A percentile compares a stretch with the other conserved stretches of the same genome.
Evolutionary conservation across 768 basidiomycete species (phyloP).

Genomic region (Tephrocybe sp.): DNA sequence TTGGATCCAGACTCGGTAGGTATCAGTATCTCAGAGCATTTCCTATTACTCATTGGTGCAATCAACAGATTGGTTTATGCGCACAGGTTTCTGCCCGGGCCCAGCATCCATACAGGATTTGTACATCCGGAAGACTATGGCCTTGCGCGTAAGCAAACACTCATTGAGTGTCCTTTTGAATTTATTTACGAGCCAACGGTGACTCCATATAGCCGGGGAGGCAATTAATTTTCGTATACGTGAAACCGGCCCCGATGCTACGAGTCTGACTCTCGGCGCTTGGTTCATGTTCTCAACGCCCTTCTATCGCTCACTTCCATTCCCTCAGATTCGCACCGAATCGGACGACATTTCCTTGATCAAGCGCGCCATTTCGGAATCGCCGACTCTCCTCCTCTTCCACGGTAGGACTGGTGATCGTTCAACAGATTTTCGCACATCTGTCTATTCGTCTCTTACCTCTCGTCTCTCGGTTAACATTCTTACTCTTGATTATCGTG

Average conservation of each 20-base stretch:
- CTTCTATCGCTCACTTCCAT: constrained; percentile 38
- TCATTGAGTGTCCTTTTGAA: no score
- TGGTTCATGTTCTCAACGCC: constrained; percentile 62
- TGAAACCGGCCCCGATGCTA: constrained; percentile 67
- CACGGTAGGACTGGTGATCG: constrained; percentile 75
- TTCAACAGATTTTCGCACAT: constrained; percentile 49
- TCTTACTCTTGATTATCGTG: constrained; percentile 70
- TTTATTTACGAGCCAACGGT: not conserved
- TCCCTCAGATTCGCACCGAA: constrained; percentile 30
- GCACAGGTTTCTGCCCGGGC: constrained; percentile 35
- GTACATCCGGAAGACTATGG: constrained; percentile 40
- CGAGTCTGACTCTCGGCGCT: constrained; percentile 59
- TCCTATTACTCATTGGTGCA: not conserved
- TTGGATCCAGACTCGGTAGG: constrained; percentile 37
- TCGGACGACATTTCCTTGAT: constrained; percentile 23
- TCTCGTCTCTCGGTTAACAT: constrained; percentile 56
- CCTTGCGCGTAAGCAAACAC: constrained; percentile 35
- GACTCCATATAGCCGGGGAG: constrained; percentile 47
- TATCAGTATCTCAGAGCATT: not conserved
- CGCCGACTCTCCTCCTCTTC: constrained; percentile 66
- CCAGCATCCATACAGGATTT: constrained; percentile 28
- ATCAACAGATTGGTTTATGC: constrained; percentile 34
- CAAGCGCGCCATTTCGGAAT: constrained; percentile 23
- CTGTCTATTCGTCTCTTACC: constrained; percentile 47
- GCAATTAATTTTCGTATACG: constrained; percentile 54